phyloP scores from a whole-genome alignment of 495 filamentous ascomycete genomes.

The Aspergillus mulundensis region DNA sequence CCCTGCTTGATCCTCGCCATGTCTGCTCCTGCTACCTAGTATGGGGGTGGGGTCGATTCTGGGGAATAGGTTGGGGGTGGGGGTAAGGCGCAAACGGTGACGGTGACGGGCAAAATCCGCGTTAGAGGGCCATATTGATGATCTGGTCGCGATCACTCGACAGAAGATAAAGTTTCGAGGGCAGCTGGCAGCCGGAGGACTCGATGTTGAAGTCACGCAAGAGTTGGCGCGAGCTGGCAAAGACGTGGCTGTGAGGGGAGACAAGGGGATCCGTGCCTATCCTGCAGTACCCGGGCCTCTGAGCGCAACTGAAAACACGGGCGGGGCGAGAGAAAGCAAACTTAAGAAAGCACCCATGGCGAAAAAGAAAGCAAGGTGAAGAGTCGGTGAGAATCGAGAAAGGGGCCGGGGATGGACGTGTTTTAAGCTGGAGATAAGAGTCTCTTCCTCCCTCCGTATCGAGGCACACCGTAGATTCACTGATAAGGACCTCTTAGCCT shows the following conservation, averaged over 20 bases:
- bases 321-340: neutral
- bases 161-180: neutral
- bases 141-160: neutral
- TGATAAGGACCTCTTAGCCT: neutral
- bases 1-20: slow-evolving; percentile 43
- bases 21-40: neutral
- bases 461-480: neutral
- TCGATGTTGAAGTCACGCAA: slow-evolving; percentile 4
- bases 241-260: slow-evolving; percentile 6
- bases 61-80: neutral
- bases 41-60: neutral
- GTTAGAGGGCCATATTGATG: slow-evolving; percentile 15
- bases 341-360: slow-evolving; percentile 4
- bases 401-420: slow-evolving; percentile 1
- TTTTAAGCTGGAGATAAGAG: slow-evolving; percentile 6
- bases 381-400: slow-evolving; percentile 20
- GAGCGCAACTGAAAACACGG: neutral
- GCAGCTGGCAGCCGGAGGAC: neutral
- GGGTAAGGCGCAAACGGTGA: neutral
- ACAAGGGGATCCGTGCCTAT: neutral
- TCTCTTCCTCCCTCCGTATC: neutral
- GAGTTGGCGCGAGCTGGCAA: slow-evolving; percentile 3
- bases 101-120: neutral
- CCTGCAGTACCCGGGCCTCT: neutral
- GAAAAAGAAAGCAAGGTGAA: slow-evolving; percentile 3